phyloP scores from a whole-genome alignment of 176 grass and related monocot species.

The Lolium perenne region DNA sequence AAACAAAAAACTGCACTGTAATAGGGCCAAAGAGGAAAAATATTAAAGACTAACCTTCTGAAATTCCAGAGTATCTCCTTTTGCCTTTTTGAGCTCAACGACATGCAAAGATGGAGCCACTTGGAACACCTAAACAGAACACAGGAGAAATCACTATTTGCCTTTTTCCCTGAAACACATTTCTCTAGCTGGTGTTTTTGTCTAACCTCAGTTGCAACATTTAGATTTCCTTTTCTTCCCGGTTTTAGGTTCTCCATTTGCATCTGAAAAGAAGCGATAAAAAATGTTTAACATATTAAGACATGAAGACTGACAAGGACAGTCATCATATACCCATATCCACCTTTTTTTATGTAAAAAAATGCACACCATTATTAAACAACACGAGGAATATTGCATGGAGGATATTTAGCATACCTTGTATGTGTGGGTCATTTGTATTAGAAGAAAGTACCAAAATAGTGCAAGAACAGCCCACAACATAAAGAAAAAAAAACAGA shows the following conservation, averaged over 20 bases:
- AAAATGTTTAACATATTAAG: not conserved
- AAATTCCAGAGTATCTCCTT: constrained; percentile 90
- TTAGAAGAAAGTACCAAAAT: too few relatives aligned
- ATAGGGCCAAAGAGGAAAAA: not conserved
- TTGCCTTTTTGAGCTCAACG: constrained; percentile 85
- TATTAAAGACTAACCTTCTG: constrained; percentile 55
- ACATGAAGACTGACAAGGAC: constrained; percentile 1
- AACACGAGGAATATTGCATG: too few relatives aligned
- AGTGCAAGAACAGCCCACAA: too few relatives aligned
- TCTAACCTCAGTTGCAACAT: constrained; percentile 83
- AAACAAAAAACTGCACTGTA: not conserved
- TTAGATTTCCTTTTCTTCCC: constrained; percentile 89
- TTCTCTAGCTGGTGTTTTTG: constrained; percentile 29
- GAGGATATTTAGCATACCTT: too few relatives aligned
- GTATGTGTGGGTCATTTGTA: too few relatives aligned
- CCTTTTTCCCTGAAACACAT: not conserved
- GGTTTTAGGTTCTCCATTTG: constrained; percentile 74
- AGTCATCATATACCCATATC: too few relatives aligned
- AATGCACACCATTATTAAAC: not conserved
- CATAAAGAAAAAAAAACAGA: too few relatives aligned
- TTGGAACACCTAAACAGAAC: constrained; percentile 78
- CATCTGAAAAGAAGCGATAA: constrained; percentile 60
- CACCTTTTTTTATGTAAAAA: not conserved
- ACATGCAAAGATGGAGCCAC: constrained; percentile 83
- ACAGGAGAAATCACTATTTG: constrained; percentile 11